Base-by-base conservation (phyloP, 495 filamentous ascomycete species). In the Echria macrotheca region DNA sequence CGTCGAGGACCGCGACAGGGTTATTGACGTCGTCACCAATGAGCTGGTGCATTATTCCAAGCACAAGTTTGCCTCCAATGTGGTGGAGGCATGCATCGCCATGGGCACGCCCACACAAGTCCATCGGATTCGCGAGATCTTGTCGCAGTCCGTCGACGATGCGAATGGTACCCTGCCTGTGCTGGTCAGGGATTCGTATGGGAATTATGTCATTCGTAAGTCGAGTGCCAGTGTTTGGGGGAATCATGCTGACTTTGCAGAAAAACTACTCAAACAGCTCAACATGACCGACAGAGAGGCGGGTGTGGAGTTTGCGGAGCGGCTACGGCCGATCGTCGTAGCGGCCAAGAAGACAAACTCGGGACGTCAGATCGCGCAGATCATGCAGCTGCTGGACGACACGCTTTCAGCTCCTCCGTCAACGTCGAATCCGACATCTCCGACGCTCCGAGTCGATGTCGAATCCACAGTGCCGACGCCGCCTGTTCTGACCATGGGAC, bases 121-220 rank as follows among this genome's bases (percentile, higher is more conserved):
- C 39, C 76, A 69, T 14, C 74, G 77, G 31, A 94, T 98, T 56
- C 79, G 91, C 48, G 69, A 70, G 17, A 79, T 74, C 25, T 67
- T 96, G 14, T 83, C 79, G 2, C 72, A 74, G 8, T 49, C 69
- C 11, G 76, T 79, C 35, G 75, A 82, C 3, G 78, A 84, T 18
- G 83, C 83, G 8, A 81, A 84, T 43, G 84, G 73, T 55, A 77
- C 80, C 14, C 69, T 96, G 8, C 74, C 84, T 44, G 73, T 77
- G 8, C 67, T 97, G 61, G 91, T 96, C 75, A 87, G 84, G 50
- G 93, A 98, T 61, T 84, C 87, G 52, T 98, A 84, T 65, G 94
- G 88, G 33, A 98, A 98, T 64, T 98, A 98, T 62, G 93, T 97
- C 12, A 85, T 98, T 50, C 93, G 89, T 95, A 82, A 78, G 91